Evolutionary conservation across 2,329 filamentous ascomycete species (phyloP).

Genomic region (Exophiala lecanii-corni): DNA sequence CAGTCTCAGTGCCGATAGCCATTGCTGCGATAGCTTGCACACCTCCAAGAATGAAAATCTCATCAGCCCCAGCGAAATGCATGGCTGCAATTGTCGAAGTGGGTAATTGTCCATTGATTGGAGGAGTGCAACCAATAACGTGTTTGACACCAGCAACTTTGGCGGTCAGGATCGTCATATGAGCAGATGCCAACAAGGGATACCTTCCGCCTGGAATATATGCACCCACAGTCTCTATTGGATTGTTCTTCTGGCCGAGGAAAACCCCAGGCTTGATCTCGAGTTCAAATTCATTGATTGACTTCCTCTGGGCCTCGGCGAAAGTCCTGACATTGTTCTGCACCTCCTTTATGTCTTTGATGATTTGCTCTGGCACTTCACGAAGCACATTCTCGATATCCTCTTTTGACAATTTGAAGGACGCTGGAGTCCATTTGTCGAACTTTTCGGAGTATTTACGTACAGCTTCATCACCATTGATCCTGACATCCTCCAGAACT

Average conservation of each 20-base stretch:
- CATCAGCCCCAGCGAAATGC: slow-evolving; percentile 47
- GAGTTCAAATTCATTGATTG: slow-evolving; percentile 48
- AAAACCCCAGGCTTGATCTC: slow-evolving; percentile 49
- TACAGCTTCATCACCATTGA: slow-evolving; percentile 47
- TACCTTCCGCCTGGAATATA: slow-evolving; percentile 51
- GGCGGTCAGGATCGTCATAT: slow-evolving; percentile 54
- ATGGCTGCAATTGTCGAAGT: slow-evolving; percentile 48
- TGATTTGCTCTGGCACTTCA: slow-evolving; percentile 43
- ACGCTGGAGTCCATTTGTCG: slow-evolving; percentile 49
- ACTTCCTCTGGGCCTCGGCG: slow-evolving; percentile 44
- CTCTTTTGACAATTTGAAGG: slow-evolving; percentile 44
- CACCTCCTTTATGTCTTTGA: slow-evolving; percentile 51
- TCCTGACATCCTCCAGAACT: slow-evolving; percentile 47
- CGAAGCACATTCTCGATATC: slow-evolving; percentile 46
- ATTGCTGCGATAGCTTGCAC: slow-evolving; percentile 44
- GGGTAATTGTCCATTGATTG: slow-evolving; percentile 46
- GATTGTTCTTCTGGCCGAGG: slow-evolving; percentile 49
- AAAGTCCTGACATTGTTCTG: slow-evolving; percentile 49
- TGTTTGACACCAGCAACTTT: slow-evolving; percentile 51
- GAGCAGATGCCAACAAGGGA: slow-evolving; percentile 49
- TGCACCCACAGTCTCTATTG: slow-evolving; percentile 44
- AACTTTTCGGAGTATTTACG: slow-evolving; percentile 50
- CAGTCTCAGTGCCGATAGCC: slow-evolving; percentile 10
- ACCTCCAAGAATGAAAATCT: slow-evolving; percentile 49
- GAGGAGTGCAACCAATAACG: slow-evolving; percentile 50